Conservation (phyloP, 2,329 filamentous ascomycete genomes). For the Paraphaeosphaeria minitans region DNA sequence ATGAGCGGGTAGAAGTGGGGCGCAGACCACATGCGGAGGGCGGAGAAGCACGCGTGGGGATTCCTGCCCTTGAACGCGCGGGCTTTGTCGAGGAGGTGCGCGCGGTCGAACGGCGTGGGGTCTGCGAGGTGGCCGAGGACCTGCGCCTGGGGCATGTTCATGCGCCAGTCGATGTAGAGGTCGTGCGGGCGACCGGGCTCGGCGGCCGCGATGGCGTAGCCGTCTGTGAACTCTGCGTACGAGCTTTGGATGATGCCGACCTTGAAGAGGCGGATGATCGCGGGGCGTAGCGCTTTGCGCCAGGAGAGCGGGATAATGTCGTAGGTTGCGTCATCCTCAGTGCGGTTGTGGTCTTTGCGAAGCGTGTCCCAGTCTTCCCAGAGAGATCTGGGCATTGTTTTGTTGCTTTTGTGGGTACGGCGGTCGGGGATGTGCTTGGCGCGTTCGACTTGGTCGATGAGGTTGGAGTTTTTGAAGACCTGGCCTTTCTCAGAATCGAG, state of each 20-base stretch:
- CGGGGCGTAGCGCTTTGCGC: constrained; percentile 49
- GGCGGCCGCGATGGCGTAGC: constrained; percentile 46
- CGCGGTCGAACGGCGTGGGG: constrained; percentile 37
- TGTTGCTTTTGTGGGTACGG: constrained; percentile 47
- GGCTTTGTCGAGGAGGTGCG: constrained; percentile 41
- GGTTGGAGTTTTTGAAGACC: constrained; percentile 43
- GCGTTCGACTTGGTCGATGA: constrained; percentile 50
- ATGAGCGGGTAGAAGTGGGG: constrained; percentile 58
- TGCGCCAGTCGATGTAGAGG: constrained; percentile 53
- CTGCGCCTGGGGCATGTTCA: constrained; percentile 22
- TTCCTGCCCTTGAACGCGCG: constrained; percentile 32
- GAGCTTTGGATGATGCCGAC: constrained; percentile 51
- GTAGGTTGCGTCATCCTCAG: constrained; percentile 15
- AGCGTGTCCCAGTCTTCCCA: constrained; percentile 47
- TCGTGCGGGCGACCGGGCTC: constrained; percentile 48
- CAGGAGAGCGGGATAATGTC: constrained; percentile 47
- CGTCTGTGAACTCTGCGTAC: constrained; percentile 36
- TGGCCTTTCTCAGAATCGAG: constrained; percentile 43
- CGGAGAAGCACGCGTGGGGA: constrained; percentile 47
- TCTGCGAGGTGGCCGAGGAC: constrained; percentile 39
- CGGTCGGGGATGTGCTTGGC: constrained; percentile 46
- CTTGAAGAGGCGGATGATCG: constrained; percentile 54
- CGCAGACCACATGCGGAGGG: constrained; percentile 55
- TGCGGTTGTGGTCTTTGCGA: constrained; percentile 17
- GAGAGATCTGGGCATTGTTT: constrained; percentile 44